A percentile compares a stretch with the other conserved stretches of the same genome.
phyloP scores from a whole-genome alignment of 139 green algal genomes.

The Spirogloea muscicola region DNA sequence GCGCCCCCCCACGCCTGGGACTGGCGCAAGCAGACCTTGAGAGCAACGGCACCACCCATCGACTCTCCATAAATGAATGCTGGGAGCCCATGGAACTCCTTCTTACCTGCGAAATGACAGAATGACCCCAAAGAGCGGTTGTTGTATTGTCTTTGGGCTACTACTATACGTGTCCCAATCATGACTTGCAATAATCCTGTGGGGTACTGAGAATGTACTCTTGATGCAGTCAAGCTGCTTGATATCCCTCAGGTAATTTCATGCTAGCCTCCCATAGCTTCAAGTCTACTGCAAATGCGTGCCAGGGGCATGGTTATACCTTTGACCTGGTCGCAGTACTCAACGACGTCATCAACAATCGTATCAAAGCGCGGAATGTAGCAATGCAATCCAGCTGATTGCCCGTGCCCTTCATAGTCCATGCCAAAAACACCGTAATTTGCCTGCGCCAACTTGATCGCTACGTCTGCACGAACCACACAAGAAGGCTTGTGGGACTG shows the following conservation, averaged over 20 bases:
- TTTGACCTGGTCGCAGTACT: background rate
- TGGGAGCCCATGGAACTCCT: conserved; percentile 4
- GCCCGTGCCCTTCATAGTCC: conserved; percentile 7
- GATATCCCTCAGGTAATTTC: too few species aligned
- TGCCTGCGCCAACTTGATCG: background rate
- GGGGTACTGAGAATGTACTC: background rate
- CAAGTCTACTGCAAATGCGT: too few species aligned
- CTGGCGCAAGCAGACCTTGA: conserved; percentile 16
- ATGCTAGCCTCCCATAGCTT: too few species aligned
- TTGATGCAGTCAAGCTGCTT: too few species aligned
- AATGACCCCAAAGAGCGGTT: background rate
- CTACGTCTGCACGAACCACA: too few species aligned
- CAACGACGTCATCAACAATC: conserved; percentile 2
- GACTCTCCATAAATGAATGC: conserved; percentile 44
- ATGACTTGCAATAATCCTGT: background rate
- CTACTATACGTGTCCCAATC: background rate
- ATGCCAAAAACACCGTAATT: background rate
- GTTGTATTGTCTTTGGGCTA: background rate
- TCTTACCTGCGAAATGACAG: conserved; percentile 14
- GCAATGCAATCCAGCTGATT: background rate
- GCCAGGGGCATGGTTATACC: too few species aligned
- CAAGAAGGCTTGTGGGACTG: too few species aligned
- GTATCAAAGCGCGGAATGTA: background rate
- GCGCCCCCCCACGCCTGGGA: conserved; percentile 24
- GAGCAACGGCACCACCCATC: conserved; percentile 37